Base-by-base conservation (phyloP, 345 rosid species). In the Populus simonii region DNA sequence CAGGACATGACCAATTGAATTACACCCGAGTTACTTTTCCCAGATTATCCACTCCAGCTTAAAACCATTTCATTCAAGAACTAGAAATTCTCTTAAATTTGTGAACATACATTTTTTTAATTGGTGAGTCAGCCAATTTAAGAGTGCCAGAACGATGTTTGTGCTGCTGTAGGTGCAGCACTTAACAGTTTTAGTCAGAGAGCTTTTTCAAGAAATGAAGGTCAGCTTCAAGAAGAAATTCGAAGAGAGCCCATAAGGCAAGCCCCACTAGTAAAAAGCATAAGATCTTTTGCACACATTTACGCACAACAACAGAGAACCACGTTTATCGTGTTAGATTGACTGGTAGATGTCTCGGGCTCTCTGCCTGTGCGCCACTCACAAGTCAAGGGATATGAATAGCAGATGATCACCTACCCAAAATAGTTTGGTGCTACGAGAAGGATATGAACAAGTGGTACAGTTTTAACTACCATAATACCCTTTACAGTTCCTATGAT, bases 331-430 rank as follows among this genome's bases (percentile, higher is more conserved):
- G 8, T 20, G 65, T 4, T 11, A 38, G 20, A 35, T 77, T 74
- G 88, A 83, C 82, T 49, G 84, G 75, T 85, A 78, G 88, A 22
- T 82, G 51, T 35, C 35, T 63, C 16, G 22, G 59, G 29, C 65
- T 59, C 65, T 3, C 65, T 1, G 23, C 16, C 6, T 5, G 22
- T 18, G 12, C 65, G 35, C 75, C 38, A 35, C 82, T 78, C 33
- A 5, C 6, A 10, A 39, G 86, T 83, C 83, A 79, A 74, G 49
- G 27, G 25, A 43, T 82, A 72, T 78, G 82, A 83, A 79, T 45
- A 38, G 78, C 75, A 68, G 83, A 76, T 36, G 41, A 47, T 49
- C 25, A 38, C 45, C 72, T 27, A 76, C 49, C 72, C 84, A 41
- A 76, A 23, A 8, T 9, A 57, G 70, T 78, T 78, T 72, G 84